Evolutionary conservation across 139 green algal species (phyloP), one percentile per base, ranked within the genome.

Genomic region (Microglena sp.): DNA sequence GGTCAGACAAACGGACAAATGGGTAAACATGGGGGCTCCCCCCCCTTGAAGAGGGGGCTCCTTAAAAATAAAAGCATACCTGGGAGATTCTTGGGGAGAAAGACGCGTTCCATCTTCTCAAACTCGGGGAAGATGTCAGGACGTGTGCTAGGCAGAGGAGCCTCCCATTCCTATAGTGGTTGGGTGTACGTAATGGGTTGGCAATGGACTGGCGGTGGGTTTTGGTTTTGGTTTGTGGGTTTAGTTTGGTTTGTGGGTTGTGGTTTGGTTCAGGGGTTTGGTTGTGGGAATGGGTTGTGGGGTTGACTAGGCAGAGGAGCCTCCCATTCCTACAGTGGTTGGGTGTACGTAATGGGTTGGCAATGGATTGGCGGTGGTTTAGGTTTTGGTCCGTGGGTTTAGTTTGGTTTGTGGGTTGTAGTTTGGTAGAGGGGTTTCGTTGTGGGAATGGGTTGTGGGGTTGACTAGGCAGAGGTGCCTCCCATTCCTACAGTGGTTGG

Each of bases 101-200:
- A 78, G 21, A 87, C 80, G 4, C 75, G 74, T 57, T 96, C 83
- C 56, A 92, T 75, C 77, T 90, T 95, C 56, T 97, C 90, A 85
- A 96, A 96, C 64, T 97, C 90, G 6, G 90, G 90, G 50, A 93
- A 90, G 54, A 93, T 92, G 73, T 97, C 90, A 35, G 90, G 90
- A 1, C 90, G 71, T 18, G 80, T 76, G 73, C 82, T 92, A 24
- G 90, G 90, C 78, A 92, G 78, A 0, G 90, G 89, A 1, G 87
- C 90, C 30, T 94, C 85, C 90, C 90, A 97, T 65, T 97, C 90
- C 88, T 95, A 81, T 58, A 77, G n/a, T n/a, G n/a, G n/a, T n/a
- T n/a, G n/a, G n/a, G n/a, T n/a, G n/a, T n/a, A n/a, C n/a, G n/a
- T n/a, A n/a, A n/a, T n/a, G n/a, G n/a, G n/a, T n/a, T n/a, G n/a